Conservation (phyloP, 257 asterid species). For the Solanum chilense region DNA sequence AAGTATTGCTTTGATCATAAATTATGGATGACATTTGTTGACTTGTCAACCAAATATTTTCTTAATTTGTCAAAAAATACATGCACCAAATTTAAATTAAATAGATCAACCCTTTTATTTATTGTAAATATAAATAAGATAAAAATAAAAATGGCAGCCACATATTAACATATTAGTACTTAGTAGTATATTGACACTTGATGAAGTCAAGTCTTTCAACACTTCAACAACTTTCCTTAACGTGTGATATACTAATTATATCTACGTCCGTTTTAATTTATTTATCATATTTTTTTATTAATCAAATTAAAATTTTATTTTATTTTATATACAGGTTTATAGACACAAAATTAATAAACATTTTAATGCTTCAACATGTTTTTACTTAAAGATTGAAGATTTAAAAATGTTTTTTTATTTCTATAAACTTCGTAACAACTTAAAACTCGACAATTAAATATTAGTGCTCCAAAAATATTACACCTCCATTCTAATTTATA, state of each 20-base stretch:
- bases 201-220: background rate
- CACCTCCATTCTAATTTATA: background rate
- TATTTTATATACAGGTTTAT: no score
- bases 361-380: no score
- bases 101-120: background rate
- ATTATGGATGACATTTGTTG: no score
- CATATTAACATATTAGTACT: background rate
- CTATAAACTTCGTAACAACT: no score
- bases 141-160: background rate
- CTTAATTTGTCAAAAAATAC: background rate
- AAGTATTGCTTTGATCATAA: background rate
- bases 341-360: no score
- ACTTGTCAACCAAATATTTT: background rate
- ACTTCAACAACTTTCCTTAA: background rate
- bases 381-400: no score
- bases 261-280: background rate
- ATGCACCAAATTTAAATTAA: background rate
- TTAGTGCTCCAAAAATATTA: no score
- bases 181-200: background rate
- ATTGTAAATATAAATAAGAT: background rate
- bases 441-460: no score
- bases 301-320: rapidly evolving
- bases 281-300: no score
- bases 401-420: no score
- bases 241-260: background rate